phyloP scores from a whole-genome alignment of 129 eudicot genomes.

The Gnaphalium uliginosum region DNA sequence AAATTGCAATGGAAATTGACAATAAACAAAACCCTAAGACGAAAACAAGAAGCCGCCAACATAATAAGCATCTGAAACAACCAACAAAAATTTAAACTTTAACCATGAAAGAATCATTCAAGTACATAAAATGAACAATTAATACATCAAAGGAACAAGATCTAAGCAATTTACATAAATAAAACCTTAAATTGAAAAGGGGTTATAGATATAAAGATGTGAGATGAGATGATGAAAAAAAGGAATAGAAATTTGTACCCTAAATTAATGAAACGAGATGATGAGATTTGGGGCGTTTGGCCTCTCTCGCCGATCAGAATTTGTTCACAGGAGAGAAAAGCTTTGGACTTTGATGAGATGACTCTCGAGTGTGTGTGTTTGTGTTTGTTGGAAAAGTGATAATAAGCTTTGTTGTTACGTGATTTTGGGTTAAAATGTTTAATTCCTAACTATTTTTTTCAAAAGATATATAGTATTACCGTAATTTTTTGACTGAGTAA shows the following conservation, averaged over 20 bases:
- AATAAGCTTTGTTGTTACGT: too few species aligned
- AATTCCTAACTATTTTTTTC: too few species aligned
- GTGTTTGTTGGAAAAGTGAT: not conserved
- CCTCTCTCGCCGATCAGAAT: not conserved
- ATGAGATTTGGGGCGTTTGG: not conserved
- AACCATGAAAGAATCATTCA: not conserved
- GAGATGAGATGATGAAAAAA: not conserved
- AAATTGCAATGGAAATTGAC: not conserved
- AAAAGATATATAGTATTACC: too few species aligned
- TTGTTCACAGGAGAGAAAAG: not conserved
- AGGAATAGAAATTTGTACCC: not conserved
- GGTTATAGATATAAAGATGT: not conserved
- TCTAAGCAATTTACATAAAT: slow-evolving; percentile 12
- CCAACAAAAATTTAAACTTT: not conserved
- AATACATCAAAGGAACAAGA: not conserved
- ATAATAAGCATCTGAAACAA: not conserved
- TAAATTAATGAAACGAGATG: not conserved
- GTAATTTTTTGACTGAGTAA: too few species aligned
- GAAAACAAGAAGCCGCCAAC: slow-evolving; percentile 31
- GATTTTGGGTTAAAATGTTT: too few species aligned
- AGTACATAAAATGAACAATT: not conserved
- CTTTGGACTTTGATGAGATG: not conserved
- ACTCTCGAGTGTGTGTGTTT: not conserved
- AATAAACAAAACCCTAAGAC: slow-evolving; percentile 29
- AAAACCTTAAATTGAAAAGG: slow-evolving; percentile 13